Percentiles rank a stretch among this genome's conserved stretches.
These are phyloP conservation scores for Neoboletus subvelutipes DNA, from an alignment of 768 basidiomycete genomes.

Conservation along the genomic window DNA sequence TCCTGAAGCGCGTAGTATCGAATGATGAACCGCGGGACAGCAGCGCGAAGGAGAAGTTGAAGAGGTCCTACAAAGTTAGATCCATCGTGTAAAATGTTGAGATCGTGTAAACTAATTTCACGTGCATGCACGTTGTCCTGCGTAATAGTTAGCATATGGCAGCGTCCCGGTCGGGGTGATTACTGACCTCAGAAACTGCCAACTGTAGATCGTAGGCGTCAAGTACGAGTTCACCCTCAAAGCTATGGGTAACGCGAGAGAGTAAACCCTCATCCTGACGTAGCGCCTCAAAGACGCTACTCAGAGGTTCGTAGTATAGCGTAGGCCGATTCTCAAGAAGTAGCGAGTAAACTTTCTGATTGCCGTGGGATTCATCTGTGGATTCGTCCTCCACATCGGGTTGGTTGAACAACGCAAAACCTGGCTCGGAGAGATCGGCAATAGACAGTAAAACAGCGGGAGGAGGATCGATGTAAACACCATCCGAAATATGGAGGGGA, in stretches of 20 bases:
- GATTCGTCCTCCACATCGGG: constrained; percentile 34
- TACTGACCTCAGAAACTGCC: constrained; percentile 58
- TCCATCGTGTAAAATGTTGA: constrained; percentile 68
- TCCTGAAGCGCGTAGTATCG: constrained; percentile 66
- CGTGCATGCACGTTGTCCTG: constrained; percentile 71
- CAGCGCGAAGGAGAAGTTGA: constrained; percentile 51
- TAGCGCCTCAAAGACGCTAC: constrained; percentile 67
- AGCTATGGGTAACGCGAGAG: constrained; percentile 43
- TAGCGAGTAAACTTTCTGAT: constrained; percentile 34
- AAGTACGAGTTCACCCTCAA: constrained; percentile 62
- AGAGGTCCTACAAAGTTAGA: constrained; percentile 61
- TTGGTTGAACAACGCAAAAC: constrained; percentile 58
- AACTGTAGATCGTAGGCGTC: constrained; percentile 72
- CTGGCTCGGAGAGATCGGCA: constrained; percentile 38
- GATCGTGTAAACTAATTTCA: constrained; percentile 69
- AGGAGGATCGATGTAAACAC: constrained; percentile 73
- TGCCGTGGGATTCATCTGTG: constrained; percentile 9
- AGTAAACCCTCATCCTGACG: constrained; percentile 57
- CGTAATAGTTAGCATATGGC: constrained; percentile 6
- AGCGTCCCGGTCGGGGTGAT: not conserved
- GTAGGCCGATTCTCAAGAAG: constrained; percentile 64
- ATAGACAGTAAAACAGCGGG: constrained; percentile 60
- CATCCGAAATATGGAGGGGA: constrained; percentile 63
- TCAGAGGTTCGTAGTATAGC: constrained; percentile 75
- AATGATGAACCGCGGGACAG: constrained; percentile 59